Evolutionary conservation across 108 stramenopile genomes (phyloP).

Genomic region (Nitzschia palea): DNA sequence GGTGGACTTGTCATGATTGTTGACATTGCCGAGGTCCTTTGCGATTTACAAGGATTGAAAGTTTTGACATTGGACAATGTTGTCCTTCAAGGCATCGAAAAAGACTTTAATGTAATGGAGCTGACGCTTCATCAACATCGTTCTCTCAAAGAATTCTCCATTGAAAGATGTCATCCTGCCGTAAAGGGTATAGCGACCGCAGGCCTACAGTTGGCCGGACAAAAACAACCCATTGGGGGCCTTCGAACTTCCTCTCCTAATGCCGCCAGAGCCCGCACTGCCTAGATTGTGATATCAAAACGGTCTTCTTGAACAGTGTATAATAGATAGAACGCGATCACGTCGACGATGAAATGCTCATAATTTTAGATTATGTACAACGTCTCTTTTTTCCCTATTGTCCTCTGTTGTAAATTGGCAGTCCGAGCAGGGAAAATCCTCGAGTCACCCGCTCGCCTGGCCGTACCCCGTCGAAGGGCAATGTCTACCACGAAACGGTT

Average conservation of each 20-base stretch:
- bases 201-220: neutral
- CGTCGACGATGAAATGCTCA: too few relatives aligned
- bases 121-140: neutral
- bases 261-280: neutral
- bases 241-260: neutral
- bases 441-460: too few relatives aligned
- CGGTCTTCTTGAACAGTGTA: too few relatives aligned
- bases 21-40: constrained; percentile 1
- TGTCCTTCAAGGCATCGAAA: neutral
- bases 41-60: neutral
- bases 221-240: neutral
- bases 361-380: too few relatives aligned
- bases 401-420: too few relatives aligned
- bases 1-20: neutral
- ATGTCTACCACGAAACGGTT: too few relatives aligned
- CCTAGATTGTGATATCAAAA: neutral
- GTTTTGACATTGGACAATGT: neutral
- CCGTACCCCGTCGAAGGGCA: too few relatives aligned
- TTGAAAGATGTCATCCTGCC: neutral
- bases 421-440: too few relatives aligned
- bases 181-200: neutral
- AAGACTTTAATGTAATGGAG: neutral
- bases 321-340: too few relatives aligned
- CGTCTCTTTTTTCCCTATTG: too few relatives aligned
- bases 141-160: neutral